Evolutionary conservation across 2,329 filamentous ascomycete species (phyloP).

Genomic region (Seiridium unicorne): DNA sequence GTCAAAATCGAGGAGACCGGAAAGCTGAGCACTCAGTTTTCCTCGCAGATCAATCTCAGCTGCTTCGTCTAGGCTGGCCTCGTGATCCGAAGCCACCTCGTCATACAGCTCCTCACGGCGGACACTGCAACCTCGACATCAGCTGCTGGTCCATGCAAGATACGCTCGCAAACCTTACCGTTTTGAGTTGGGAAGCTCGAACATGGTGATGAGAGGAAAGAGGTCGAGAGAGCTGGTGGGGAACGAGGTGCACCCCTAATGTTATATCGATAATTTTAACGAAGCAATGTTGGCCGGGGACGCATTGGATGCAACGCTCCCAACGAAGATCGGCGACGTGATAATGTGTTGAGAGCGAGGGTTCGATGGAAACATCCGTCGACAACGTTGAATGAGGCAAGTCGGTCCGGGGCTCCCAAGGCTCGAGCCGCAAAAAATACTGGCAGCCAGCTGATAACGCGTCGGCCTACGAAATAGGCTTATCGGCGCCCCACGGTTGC

Average conservation of each 20-base stretch:
- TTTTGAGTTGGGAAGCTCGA: constrained; percentile 51
- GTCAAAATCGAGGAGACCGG: constrained; percentile 42
- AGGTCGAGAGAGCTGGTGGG: not conserved
- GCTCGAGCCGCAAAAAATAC: not conserved
- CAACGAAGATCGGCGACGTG: not conserved
- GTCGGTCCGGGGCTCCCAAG: too few relatives aligned
- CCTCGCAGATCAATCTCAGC: constrained; percentile 38
- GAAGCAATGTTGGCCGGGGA: too few relatives aligned
- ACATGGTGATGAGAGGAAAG: constrained; percentile 34
- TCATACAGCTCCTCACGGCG: constrained; percentile 50
- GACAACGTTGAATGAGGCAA: too few relatives aligned
- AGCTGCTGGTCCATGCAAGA: constrained; percentile 3
- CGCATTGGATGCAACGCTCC: not conserved
- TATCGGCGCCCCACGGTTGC: not conserved
- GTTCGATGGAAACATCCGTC: too few relatives aligned
- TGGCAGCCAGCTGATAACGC: constrained; percentile 3
- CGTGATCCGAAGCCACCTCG: constrained; percentile 18
- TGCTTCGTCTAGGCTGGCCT: constrained; percentile 26
- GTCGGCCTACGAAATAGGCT: not conserved
- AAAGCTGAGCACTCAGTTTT: constrained; percentile 46
- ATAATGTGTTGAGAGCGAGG: not conserved
- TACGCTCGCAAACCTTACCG: constrained; percentile 33
- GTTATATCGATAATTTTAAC: not conserved
- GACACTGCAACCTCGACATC: constrained; percentile 37
- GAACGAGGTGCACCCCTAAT: not conserved